These are phyloP conservation scores for Suhomyces maxii DNA, from an alignment of 1,139 yeast species.

Conservation along the genomic window DNA sequence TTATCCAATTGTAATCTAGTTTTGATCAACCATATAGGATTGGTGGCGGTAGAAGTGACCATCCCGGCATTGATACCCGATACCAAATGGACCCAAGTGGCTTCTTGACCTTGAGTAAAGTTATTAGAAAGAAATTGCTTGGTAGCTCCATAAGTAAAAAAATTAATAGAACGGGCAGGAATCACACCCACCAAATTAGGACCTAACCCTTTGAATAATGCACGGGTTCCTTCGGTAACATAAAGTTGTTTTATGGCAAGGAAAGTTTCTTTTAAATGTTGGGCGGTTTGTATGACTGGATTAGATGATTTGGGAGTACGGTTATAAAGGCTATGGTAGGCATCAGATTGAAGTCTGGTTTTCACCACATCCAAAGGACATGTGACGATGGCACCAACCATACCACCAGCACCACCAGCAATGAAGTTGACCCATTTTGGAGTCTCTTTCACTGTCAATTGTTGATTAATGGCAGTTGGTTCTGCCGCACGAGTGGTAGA, in stretches of 20 bases:
- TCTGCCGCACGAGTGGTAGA: conserved; percentile 41
- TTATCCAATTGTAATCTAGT: conserved; percentile 92
- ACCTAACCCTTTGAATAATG: conserved; percentile 91
- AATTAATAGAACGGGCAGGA: conserved; percentile 96
- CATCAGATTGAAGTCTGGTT: conserved; percentile 91
- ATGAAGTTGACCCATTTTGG: conserved; percentile 95
- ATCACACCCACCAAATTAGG: conserved; percentile 98
- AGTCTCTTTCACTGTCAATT: conserved; percentile 15
- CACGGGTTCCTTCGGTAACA: conserved; percentile 74
- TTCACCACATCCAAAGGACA: conserved; percentile 97
- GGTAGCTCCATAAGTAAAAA: conserved; percentile 92
- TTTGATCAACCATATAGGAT: conserved; percentile 98
- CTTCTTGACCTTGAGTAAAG: conserved; percentile 73
- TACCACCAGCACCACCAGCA: conserved; percentile 99
- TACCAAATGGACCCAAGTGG: conserved; percentile 79
- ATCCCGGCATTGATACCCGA: conserved; percentile 95
- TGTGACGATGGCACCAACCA: conserved; percentile 94
- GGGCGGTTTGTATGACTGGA: conserved; percentile 46
- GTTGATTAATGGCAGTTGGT: conserved; percentile 21
- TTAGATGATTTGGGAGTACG: conserved; percentile 43
- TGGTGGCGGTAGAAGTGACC: conserved; percentile 96
- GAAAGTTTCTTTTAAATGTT: conserved; percentile 83
- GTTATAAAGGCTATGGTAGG: conserved; percentile 48
- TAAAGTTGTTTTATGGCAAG: conserved; percentile 70
- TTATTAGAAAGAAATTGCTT: conserved; percentile 67